These are phyloP conservation scores for Colletotrichum acutatum DNA, from an alignment of 2,329 filamentous ascomycete genomes.

Conservation along the genomic window DNA sequence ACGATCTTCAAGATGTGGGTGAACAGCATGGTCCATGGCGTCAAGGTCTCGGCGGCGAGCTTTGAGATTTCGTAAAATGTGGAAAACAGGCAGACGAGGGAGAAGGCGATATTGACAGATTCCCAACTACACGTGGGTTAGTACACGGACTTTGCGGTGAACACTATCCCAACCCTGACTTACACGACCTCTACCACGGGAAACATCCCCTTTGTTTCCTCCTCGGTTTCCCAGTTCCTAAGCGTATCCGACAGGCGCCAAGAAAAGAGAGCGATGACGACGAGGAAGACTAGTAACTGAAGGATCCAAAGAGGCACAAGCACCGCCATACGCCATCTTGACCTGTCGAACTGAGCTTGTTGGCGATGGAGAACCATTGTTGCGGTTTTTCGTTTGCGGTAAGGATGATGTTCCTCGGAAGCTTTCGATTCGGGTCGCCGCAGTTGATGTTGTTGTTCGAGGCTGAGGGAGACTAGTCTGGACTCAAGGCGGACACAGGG, in stretches of 20 bases:
- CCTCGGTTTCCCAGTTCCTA: constrained; percentile 52
- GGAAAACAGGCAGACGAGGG: constrained; percentile 57
- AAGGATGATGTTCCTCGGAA: not conserved
- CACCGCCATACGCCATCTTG: constrained; percentile 60
- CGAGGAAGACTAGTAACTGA: constrained; percentile 57
- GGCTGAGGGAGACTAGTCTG: constrained; percentile 9
- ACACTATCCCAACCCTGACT: constrained; percentile 40
- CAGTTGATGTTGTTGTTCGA: constrained; percentile 16
- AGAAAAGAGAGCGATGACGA: constrained; percentile 63
- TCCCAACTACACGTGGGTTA: constrained; percentile 58
- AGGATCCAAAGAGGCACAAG: constrained; percentile 62
- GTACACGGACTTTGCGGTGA: not conserved
- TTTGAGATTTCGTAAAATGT: constrained; percentile 59
- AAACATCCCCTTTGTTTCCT: constrained; percentile 48
- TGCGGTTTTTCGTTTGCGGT: constrained; percentile 22
- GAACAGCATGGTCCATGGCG: constrained; percentile 65
- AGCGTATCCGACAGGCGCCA: constrained; percentile 62
- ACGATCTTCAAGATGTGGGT: constrained; percentile 62
- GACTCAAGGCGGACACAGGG: constrained; percentile 14
- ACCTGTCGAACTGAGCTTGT: constrained; percentile 63
- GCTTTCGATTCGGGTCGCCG: constrained; percentile 2
- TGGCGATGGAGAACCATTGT: constrained; percentile 57
- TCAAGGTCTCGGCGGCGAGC: constrained; percentile 60
- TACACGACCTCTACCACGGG: constrained; percentile 63
- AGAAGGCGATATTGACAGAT: constrained; percentile 61